Percentiles rank a stretch among this genome's conserved stretches.
These are phyloP conservation scores for Fusarium sp. DNA, from an alignment of 2,329 filamentous ascomycete species.

Conservation along the genomic window DNA sequence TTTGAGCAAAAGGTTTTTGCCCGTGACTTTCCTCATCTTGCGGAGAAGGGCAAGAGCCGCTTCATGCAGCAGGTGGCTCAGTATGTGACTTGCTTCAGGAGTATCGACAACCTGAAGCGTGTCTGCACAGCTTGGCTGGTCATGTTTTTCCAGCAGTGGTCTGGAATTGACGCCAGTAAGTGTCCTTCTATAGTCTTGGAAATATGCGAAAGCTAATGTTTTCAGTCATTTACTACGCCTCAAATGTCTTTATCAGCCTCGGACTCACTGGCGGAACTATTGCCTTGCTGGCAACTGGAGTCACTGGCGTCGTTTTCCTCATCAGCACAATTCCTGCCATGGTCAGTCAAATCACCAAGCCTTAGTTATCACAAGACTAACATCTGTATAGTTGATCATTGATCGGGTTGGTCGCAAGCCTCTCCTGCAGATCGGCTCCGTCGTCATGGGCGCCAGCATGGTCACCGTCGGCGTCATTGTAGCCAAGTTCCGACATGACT, in stretches of 20 bases:
- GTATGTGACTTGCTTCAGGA: slow-evolving; percentile 52
- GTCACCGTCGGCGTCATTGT: slow-evolving; percentile 32
- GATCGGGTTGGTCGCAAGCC: slow-evolving; percentile 57
- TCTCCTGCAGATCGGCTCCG: slow-evolving; percentile 52
- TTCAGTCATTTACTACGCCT: slow-evolving; percentile 57
- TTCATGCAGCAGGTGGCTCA: slow-evolving; percentile 60
- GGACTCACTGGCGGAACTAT: slow-evolving; percentile 71
- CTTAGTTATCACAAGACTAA: not conserved
- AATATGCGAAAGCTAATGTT: not conserved
- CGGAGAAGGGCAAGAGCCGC: slow-evolving; percentile 52
- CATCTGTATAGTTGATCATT: slow-evolving; percentile 43
- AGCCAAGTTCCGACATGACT: slow-evolving; percentile 34
- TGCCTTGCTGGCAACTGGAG: slow-evolving; percentile 75
- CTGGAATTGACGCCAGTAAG: slow-evolving; percentile 28
- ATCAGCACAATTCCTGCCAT: slow-evolving; percentile 49
- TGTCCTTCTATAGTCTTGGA: not conserved
- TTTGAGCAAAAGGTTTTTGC: slow-evolving; percentile 80
- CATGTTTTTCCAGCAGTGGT: slow-evolving; percentile 69
- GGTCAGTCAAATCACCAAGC: slow-evolving; percentile 11
- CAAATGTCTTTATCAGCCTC: slow-evolving; percentile 73
- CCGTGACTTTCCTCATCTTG: slow-evolving; percentile 63
- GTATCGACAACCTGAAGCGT: slow-evolving; percentile 67
- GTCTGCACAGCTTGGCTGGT: slow-evolving; percentile 73
- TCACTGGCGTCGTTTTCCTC: slow-evolving; percentile 78
- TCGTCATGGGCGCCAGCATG: slow-evolving; percentile 50